Percentiles rank a stretch among this genome's conserved stretches.
Conservation (phyloP, 2,329 filamentous ascomycete species). For the Alternaria alternata region DNA sequence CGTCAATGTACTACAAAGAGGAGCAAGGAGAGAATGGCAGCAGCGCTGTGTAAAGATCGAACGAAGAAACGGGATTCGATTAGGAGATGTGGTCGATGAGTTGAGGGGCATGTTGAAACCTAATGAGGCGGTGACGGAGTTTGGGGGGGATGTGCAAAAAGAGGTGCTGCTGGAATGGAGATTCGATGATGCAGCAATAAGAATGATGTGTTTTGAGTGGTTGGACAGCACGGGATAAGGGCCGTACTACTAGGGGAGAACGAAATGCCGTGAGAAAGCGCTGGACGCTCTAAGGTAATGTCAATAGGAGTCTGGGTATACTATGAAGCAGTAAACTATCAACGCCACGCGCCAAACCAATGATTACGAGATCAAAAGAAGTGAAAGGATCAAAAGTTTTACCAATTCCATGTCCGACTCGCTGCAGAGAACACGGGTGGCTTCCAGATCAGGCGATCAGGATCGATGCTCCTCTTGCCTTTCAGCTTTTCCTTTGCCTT, state of each 20-base stretch:
- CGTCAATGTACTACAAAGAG: slow-evolving; percentile 3
- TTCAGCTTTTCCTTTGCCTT: slow-evolving; percentile 83
- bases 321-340: not conserved
- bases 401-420: slow-evolving; percentile 96
- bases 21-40: slow-evolving; percentile 1
- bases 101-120: slow-evolving; percentile 12
- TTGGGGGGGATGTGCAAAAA: not conserved
- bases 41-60: slow-evolving; percentile 16
- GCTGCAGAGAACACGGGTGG: slow-evolving; percentile 93
- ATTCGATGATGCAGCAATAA: slow-evolving; percentile 2
- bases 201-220: slow-evolving; percentile 2
- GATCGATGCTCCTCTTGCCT: slow-evolving; percentile 77
- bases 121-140: not conserved
- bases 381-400: not conserved
- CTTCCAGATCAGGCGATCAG: slow-evolving; percentile 87
- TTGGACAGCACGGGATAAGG: not conserved
- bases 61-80: slow-evolving; percentile 17
- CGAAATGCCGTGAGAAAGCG: not conserved
- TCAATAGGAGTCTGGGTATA: not conserved
- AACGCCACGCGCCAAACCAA: slow-evolving; percentile 1
- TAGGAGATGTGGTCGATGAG: slow-evolving; percentile 22
- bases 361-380: not conserved
- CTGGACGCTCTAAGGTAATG: not conserved
- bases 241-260: not conserved
- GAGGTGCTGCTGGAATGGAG: slow-evolving; percentile 21